Conservation (phyloP, 352 stramenopile species). For the Phytophthora melonis region DNA sequence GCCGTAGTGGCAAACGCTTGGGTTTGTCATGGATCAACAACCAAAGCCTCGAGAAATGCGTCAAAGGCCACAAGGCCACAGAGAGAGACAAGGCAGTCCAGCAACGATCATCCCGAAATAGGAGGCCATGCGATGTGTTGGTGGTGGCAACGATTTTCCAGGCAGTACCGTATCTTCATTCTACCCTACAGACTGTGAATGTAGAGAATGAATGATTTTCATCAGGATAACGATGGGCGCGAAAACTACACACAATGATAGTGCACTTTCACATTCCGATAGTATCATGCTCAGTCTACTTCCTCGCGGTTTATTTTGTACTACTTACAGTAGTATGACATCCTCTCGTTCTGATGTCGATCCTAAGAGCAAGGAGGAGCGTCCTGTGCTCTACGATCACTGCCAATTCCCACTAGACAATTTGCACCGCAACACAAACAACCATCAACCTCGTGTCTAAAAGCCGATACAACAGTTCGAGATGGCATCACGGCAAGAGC, state of each 20-base stretch:
- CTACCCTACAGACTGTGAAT: too few species aligned
- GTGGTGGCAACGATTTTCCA: neutral
- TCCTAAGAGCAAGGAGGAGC: neutral
- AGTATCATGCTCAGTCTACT: too few species aligned
- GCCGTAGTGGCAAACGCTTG: constrained; percentile 30
- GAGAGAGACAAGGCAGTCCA: neutral
- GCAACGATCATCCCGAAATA: constrained; percentile 24
- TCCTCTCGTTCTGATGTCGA: too few species aligned
- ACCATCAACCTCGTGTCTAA: neutral
- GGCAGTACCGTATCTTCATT: neutral
- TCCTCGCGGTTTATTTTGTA: too few species aligned
- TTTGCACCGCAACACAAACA: too few species aligned
- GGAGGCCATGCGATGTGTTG: constrained; percentile 1
- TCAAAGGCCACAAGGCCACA: neutral
- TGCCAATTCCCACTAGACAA: too few species aligned
- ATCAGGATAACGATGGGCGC: too few species aligned
- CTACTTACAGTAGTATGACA: too few species aligned
- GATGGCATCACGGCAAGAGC: neutral
- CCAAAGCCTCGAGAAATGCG: neutral
- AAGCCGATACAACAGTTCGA: neutral
- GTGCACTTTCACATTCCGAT: too few species aligned
- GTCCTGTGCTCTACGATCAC: neutral
- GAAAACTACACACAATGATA: too few species aligned
- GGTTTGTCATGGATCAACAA: constrained; percentile 14
- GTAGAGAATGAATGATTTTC: too few species aligned